These are phyloP conservation scores for Piloderma croceum DNA, from an alignment of 768 basidiomycete genomes.

Conservation along the genomic window DNA sequence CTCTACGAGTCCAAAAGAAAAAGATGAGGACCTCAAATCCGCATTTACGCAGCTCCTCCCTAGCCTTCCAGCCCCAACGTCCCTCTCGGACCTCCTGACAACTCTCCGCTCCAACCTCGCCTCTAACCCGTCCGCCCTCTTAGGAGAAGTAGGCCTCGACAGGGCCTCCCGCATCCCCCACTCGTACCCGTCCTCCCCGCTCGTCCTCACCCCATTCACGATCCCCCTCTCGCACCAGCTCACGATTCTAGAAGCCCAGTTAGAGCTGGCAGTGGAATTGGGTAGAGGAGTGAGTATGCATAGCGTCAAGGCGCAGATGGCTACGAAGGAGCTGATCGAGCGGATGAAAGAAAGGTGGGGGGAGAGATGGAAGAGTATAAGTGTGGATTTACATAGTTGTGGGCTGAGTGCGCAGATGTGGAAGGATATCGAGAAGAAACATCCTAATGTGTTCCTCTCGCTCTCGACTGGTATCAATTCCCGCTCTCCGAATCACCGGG, in stretches of 20 bases:
- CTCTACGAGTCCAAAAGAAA: too few relatives aligned
- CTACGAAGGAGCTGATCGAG: constrained; percentile 60
- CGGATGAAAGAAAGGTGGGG: constrained; percentile 55
- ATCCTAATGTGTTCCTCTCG: constrained; percentile 80
- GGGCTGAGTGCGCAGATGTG: constrained; percentile 76
- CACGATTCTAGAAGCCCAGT: constrained; percentile 72
- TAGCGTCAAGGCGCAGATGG: constrained; percentile 72
- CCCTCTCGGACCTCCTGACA: constrained; percentile 51
- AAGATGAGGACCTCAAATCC: constrained; percentile 20
- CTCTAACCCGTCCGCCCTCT: constrained; percentile 65
- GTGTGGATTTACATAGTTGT: constrained; percentile 87
- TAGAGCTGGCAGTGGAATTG: constrained; percentile 79
- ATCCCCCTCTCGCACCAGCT: constrained; percentile 80
- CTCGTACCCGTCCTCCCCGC: constrained; percentile 42
- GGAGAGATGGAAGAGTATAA: constrained; percentile 57
- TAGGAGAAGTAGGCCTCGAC: constrained; percentile 94
- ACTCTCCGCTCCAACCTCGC: constrained; percentile 56
- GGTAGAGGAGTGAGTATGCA: constrained; percentile 80
- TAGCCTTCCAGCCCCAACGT: constrained; percentile 65
- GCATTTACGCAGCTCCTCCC: constrained; percentile 54
- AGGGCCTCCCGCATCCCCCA: constrained; percentile 69
- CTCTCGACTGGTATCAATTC: constrained; percentile 82
- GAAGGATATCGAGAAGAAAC: constrained; percentile 49
- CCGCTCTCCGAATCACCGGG: constrained; percentile 56
- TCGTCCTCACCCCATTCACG: constrained; percentile 68